Conservation (phyloP, 345 rosid genomes). For the Melaleuca alternifolia region DNA sequence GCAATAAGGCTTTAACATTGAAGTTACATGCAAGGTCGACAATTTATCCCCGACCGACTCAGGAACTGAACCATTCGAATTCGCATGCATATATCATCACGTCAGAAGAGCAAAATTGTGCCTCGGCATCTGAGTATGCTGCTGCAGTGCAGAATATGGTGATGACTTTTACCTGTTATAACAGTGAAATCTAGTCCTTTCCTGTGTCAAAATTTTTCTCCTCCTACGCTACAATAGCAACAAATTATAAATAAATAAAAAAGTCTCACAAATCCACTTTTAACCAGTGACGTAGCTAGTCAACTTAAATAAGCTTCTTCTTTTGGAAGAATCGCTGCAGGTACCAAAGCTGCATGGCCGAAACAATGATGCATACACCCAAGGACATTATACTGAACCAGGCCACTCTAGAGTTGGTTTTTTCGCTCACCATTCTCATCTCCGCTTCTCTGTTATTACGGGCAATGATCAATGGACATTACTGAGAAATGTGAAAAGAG, state of each 20-base stretch:
- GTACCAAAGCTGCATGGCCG: slow-evolving; percentile 51
- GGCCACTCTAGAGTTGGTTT: slow-evolving; percentile 63
- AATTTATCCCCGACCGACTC: neutral
- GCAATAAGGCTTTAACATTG: neutral
- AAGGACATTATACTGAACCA: slow-evolving; percentile 73
- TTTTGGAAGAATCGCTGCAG: slow-evolving; percentile 51
- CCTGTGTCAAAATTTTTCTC: neutral
- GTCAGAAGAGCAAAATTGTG: neutral
- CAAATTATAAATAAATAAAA: neutral
- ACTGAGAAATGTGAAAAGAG: neutral
- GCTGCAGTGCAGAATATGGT: neutral
- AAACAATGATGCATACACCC: slow-evolving; percentile 46
- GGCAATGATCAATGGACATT: neutral
- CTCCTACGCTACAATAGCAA: neutral
- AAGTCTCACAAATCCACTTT: neutral
- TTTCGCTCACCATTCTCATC: slow-evolving; percentile 67
- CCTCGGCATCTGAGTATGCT: neutral
- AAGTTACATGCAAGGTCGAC: neutral
- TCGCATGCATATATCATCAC: neutral
- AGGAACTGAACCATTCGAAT: neutral
- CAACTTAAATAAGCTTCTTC: slow-evolving; percentile 57
- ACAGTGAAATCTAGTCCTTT: neutral
- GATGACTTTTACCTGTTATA: neutral
- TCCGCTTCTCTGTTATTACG: slow-evolving; percentile 46
- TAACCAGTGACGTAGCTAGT: neutral